Percentiles rank a stretch among this genome's conserved stretches.
Conservation (phyloP, 2,329 filamentous ascomycete species). For the Colletotrichum tanaceti region DNA sequence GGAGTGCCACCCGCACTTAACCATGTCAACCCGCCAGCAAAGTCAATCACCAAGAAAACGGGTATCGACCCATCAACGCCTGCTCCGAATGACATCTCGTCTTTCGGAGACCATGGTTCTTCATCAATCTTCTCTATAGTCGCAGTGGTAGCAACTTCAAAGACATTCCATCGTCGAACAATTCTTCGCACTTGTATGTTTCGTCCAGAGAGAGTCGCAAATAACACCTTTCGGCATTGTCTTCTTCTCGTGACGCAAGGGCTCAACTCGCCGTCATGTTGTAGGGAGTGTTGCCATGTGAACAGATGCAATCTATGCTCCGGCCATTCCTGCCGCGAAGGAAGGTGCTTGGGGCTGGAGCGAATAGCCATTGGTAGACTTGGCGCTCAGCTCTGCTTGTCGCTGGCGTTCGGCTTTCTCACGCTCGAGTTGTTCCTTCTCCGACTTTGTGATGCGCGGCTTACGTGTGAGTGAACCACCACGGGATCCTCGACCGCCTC, state of each 20-base stretch:
- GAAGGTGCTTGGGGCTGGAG: conserved; percentile 48
- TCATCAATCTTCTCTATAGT: conserved; percentile 13
- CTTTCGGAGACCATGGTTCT: conserved; percentile 9
- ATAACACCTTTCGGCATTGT: background rate
- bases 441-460: conserved; percentile 86
- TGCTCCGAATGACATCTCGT: conserved; percentile 14
- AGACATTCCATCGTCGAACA: background rate
- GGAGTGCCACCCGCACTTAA: conserved; percentile 18
- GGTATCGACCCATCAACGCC: conserved; percentile 32
- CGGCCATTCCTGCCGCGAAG: conserved; percentile 42
- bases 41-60: conserved; percentile 28
- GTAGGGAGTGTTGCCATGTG: no score
- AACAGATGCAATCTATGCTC: conserved; percentile 23
- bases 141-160: conserved; percentile 5
- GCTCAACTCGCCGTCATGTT: background rate
- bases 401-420: conserved; percentile 82
- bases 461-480: conserved; percentile 81
- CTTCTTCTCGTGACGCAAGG: background rate
- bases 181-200: conserved; percentile 3
- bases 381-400: conserved; percentile 55
- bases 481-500: conserved; percentile 76
- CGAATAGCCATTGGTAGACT: conserved; percentile 51
- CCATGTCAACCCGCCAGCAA: conserved; percentile 30
- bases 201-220: background rate
- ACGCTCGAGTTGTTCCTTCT: conserved; percentile 82